A percentile compares a stretch with the other conserved stretches of the same genome.
These are phyloP conservation scores for Lasiodiplodia hormozganensis DNA, from an alignment of 2,329 filamentous ascomycete genomes.

Conservation along the genomic window DNA sequence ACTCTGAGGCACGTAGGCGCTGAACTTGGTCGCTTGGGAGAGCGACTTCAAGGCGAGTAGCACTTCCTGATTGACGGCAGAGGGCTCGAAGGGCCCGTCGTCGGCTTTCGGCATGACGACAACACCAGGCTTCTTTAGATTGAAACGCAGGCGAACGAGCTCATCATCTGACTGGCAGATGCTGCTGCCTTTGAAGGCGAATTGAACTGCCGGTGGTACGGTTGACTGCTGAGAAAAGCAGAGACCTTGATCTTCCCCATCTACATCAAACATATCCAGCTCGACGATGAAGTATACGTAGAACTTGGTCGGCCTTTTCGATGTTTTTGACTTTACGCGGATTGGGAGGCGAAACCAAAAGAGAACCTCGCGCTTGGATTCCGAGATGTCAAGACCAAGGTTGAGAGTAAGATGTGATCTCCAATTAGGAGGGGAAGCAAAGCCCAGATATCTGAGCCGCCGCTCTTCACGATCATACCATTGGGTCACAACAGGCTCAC, in stretches of 20 bases:
- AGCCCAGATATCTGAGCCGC: constrained; percentile 13
- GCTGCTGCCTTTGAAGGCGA: constrained; percentile 19
- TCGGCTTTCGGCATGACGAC: constrained; percentile 20
- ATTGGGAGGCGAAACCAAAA: constrained; percentile 20
- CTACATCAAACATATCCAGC: constrained; percentile 3
- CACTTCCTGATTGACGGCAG: constrained; percentile 1
- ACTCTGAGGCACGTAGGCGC: not conserved
- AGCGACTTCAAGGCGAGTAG: constrained; percentile 18
- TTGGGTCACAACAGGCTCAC: constrained; percentile 13
- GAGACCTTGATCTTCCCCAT: constrained; percentile 7
- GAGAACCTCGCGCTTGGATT: constrained; percentile 11
- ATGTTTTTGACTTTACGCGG: constrained; percentile 8
- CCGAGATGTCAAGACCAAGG: constrained; percentile 4
- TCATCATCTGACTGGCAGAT: constrained; percentile 16
- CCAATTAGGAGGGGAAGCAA: constrained; percentile 6
- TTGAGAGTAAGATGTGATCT: constrained; percentile 7
- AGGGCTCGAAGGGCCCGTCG: constrained; percentile 1
- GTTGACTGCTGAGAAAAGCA: not conserved
- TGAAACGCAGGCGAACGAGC: constrained; percentile 11
- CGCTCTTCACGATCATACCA: not conserved
- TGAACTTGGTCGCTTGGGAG: constrained; percentile 9
- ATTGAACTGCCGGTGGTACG: constrained; percentile 2
- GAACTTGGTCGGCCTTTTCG: constrained; percentile 12
- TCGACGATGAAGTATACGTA: constrained; percentile 21
- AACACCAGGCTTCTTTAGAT: constrained; percentile 2